Evolutionary conservation across 1,139 yeast genomes (phyloP), one percentile per base, ranked within the genome.

Genomic region (Kluyveromyces marxianus): DNA sequence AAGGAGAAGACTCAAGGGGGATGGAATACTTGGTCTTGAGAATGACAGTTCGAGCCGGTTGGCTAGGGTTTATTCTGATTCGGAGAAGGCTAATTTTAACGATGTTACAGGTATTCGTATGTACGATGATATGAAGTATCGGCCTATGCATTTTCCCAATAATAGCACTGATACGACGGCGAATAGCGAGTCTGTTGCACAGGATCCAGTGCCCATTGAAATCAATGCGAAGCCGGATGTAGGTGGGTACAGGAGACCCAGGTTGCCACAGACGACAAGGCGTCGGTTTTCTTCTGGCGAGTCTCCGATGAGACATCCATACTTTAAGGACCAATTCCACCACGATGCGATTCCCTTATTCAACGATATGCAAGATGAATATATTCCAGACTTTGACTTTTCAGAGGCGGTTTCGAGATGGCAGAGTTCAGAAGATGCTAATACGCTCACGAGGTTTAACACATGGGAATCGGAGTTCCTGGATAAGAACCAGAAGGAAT

Each of bases 301-400:
- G 26, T 35, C 30, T 4, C 34, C 25, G 25, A 35, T 8, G 25
- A 14, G 29, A 28, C 8, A n/a, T 3, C 27, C 33, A 2, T 35
- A 31, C 27, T n/a, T 35, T 10, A 28, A 24, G 7, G 14, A 33
- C 25, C 27, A 2, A 25, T n/a, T 25, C 27, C 33, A 26, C 8
- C 39, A 28, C 8, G 36, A 14, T n/a, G 21, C 21, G 21, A 27
- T 32, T 24, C 44, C 49, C 3, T 29, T 45, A 30, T 35, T 42
- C 24, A 46, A 34, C 45, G 87, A 85, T 1, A 67, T 82, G 52
- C 83, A 80, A 55, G 90, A 83, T 60, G 90, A 83, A 57, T 83
- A 82, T 56, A 74, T 83, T 14, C 89, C 89, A 0, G 85, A 81
- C 28, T 66, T 83, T 37, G 77, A 76, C 52, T 78, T 77, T 45